These are phyloP conservation scores for Solanum clarkiae DNA, from an alignment of 257 asterid genomes.

Conservation along the genomic window DNA sequence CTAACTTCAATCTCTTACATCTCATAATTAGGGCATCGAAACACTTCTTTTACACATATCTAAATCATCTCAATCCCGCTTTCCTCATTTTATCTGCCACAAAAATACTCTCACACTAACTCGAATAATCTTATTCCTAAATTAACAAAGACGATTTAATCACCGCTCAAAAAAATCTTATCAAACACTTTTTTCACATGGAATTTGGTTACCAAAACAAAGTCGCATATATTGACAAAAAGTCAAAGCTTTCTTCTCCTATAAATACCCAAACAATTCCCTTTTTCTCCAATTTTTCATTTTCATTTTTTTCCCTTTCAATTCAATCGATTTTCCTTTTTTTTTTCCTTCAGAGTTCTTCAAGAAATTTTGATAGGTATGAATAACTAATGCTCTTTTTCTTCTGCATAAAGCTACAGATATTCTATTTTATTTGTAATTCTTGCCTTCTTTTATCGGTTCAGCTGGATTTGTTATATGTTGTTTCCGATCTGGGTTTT, in stretches of 20 bases:
- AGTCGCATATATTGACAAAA: background rate
- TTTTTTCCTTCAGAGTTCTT: background rate
- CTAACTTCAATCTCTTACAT: no score
- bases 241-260: background rate
- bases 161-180: background rate
- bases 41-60: no score
- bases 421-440: background rate
- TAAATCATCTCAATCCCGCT: no score
- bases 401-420: background rate
- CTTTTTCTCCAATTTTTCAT: background rate
- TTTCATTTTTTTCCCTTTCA: background rate
- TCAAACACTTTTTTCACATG: background rate
- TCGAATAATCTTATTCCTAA: no score
- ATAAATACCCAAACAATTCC: background rate
- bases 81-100: no score
- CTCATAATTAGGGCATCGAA: no score
- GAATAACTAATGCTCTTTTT: background rate
- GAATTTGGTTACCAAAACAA: background rate
- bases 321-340: background rate
- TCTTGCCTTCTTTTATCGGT: background rate
- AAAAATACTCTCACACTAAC: no score
- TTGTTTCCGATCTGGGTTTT: background rate
- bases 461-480: background rate
- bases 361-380: background rate
- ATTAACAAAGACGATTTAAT: no score